phyloP scores from a whole-genome alignment of 352 stramenopile species.

The Phytopythium litorale region DNA sequence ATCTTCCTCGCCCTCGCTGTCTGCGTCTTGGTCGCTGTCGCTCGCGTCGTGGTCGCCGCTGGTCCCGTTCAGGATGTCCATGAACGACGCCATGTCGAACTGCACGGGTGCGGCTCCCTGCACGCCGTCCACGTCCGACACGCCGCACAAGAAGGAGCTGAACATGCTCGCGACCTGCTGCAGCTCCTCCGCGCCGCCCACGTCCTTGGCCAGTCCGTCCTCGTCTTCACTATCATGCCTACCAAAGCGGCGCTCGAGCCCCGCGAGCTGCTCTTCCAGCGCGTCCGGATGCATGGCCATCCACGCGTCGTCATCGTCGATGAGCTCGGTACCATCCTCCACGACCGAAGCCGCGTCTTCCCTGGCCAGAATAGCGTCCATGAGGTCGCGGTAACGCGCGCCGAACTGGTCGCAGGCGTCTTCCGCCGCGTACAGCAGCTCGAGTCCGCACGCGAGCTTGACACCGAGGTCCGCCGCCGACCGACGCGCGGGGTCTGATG shows the following conservation, averaged over 20 bases:
- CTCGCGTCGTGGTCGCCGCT: constrained; percentile 7
- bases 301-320: constrained; percentile 76
- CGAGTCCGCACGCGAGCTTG: constrained; percentile 72
- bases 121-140: constrained; percentile 69
- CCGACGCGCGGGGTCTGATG: constrained; percentile 6
- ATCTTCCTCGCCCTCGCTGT: constrained; percentile 26
- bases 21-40: constrained; percentile 14
- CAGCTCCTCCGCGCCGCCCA: constrained; percentile 54
- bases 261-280: constrained; percentile 60
- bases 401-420: constrained; percentile 37
- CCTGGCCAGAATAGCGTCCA: constrained; percentile 28
- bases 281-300: constrained; percentile 72
- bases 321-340: constrained; percentile 10
- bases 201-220: constrained; percentile 2
- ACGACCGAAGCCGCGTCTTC: background rate
- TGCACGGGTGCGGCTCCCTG: constrained; percentile 46
- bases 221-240: constrained; percentile 11
- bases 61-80: constrained; percentile 49
- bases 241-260: constrained; percentile 9
- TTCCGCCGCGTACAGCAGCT: constrained; percentile 56
- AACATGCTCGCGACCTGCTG: constrained; percentile 75
- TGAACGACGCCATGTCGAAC: constrained; percentile 67
- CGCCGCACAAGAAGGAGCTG: constrained; percentile 57
- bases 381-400: constrained; percentile 25
- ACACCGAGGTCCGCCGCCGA: constrained; percentile 62